Evolutionary conservation across 1,284 basidiomycete genomes (phyloP), one percentile per base, ranked within the genome.

Genomic region (Somion occarium): DNA sequence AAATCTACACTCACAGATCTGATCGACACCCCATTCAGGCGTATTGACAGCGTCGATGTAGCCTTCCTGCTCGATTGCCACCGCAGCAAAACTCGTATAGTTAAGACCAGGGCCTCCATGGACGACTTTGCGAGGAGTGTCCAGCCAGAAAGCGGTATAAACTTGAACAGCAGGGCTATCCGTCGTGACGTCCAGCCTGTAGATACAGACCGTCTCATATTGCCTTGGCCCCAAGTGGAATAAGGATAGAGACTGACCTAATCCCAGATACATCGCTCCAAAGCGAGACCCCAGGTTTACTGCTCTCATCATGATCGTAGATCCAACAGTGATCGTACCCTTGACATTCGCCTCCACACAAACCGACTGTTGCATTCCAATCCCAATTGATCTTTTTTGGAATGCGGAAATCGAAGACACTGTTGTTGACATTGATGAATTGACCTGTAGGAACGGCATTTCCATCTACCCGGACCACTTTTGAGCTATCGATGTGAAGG

Each of bases 51-150:
- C 79, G 56, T 73, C 79, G 30, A 81, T 69, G 53, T 75, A 75
- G 1, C 79, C 78, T 60, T 81, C 70, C 59, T 78, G 78, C 59
- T 82, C 80, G 50, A 82, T 74, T 0, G 79, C 80, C 18, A 82
- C 70, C 1, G 76, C 79, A 22, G 72, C 68, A 61, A 69, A 73
- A 23, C 64, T 68, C 2, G 68, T 66, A 60, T 81, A 80, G 23
- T 64, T 70, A 5, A 68, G 58, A 5, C 59, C 58, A 1, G 74
- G 74, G 0, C 78, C 78, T 4, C 78, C 78, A 53, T 82, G 80
- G 19, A 74, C 70, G 0, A 45, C 60, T 59, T 83, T 83, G 2
- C 78, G 71, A 12, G 73, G 69, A 0, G 71, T 73, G 49, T 75
- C 66, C 22, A 78, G 63, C 66, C 69, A 73, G 58, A 64, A 73